phyloP scores from a whole-genome alignment of 139 green algal species.

The Chlorella sp. region DNA sequence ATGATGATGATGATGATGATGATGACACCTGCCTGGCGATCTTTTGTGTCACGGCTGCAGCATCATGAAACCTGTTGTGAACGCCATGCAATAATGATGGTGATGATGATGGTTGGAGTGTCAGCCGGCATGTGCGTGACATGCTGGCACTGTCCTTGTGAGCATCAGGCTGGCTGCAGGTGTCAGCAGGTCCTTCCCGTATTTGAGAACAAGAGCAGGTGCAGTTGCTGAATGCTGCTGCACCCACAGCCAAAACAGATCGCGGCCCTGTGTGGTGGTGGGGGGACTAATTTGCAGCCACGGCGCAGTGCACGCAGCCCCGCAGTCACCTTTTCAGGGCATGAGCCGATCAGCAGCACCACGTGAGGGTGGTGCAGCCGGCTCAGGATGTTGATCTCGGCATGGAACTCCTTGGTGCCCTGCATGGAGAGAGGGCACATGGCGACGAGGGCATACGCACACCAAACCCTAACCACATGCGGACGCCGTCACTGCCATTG shows the following conservation, averaged over 20 bases:
- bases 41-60: no score
- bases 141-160: background rate
- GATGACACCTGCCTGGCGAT: background rate
- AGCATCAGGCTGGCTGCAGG: no score
- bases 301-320: no score
- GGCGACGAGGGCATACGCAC: no score
- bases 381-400: conserved; percentile 43
- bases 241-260: background rate
- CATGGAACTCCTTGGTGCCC: conserved; percentile 22
- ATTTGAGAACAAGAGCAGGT: no score
- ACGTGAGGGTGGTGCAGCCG: conserved; percentile 58
- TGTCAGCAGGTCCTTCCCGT: no score
- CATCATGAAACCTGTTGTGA: background rate
- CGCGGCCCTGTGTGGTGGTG: no score
- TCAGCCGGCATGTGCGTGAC: background rate
- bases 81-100: background rate
- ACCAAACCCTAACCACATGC: no score
- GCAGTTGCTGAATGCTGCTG: no score
- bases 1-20: background rate
- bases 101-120: background rate
- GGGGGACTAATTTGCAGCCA: no score
- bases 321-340: conserved; percentile 40
- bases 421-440: no score
- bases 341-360: conserved; percentile 55
- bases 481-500: no score